Evolutionary conservation across 192 early-diverging fungal genomes (phyloP), one percentile per base, ranked within the genome.

Genomic region (Phycomyces blakesleeanus): DNA sequence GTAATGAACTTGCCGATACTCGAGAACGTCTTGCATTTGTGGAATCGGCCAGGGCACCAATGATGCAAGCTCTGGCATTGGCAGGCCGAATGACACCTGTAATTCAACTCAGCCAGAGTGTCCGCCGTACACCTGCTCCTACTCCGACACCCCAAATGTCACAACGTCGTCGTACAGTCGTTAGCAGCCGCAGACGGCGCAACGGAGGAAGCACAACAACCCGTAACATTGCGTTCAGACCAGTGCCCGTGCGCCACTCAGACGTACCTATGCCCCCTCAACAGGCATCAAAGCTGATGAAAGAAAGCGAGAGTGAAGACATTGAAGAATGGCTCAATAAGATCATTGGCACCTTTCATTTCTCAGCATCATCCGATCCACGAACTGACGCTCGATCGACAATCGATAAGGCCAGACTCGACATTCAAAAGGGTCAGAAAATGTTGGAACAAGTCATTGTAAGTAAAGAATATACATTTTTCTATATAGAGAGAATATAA

Each of bases 11-110:
- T n/a, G 47, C 39, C 1, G 73, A 75, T 18, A 72, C 70, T 5
- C 61, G 66, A 29, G 70, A 72, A 18, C 57, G 70, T n/a, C 52
- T 72, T 15, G 59, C 69, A 1, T 65, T 71, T 59, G 24, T 40
- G n/a, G 64, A 72, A 21, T 55, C 63, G 4, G 47, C 60, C 2
- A 21, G 59, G 4, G 49, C 29, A n/a, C 56, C 64, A 12, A 24
- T 66, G 8, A 66, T 66, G 64, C 55, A 66, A 21, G 64, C 64
- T 1, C 34, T 57, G 5, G 55, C 41, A 2, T 21, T 51, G 9
- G 47, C 53, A 7, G 18, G 18, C 44, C 44, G 18, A 47, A n/a
- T 47, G 18, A 47, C 44, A 47, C 44, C 44, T 18, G 12, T 18
- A 3, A 14, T 47, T 7, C 44, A 47, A 18, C 18, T 47, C 44